Conservation (phyloP, 2,329 filamentous ascomycete genomes). For the Alternaria longipes region DNA sequence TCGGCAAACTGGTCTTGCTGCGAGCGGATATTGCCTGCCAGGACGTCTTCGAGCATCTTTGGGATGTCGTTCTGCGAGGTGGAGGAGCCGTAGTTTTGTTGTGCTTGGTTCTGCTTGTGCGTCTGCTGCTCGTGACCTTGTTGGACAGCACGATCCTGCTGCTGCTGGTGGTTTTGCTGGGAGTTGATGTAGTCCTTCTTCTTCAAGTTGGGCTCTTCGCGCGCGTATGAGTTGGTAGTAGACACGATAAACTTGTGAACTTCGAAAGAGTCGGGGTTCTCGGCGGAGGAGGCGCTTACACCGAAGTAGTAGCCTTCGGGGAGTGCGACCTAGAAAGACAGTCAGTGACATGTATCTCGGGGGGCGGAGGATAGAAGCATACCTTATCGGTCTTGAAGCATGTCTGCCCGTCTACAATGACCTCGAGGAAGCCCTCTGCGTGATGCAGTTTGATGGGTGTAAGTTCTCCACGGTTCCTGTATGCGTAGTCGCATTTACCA, state of each 20-base stretch:
- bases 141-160: conserved; percentile 32
- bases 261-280: conserved; percentile 94
- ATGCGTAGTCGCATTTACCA: conserved; percentile 88
- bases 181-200: conserved; percentile 37
- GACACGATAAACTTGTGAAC: conserved; percentile 85
- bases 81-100: conserved; percentile 34
- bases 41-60: conserved; percentile 54
- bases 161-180: conserved; percentile 38
- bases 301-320: conserved; percentile 86
- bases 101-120: conserved; percentile 30
- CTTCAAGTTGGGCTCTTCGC: conserved; percentile 44
- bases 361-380: conserved; percentile 14
- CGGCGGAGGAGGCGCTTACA: conserved; percentile 85
- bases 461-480: conserved; percentile 88
- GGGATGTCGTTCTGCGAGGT: conserved; percentile 37
- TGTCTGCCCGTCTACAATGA: conserved; percentile 78
- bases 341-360: conserved; percentile 11
- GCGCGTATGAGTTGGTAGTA: conserved; percentile 54
- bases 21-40: conserved; percentile 56
- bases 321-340: conserved; percentile 67
- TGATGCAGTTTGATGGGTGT: conserved; percentile 81
- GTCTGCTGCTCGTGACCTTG: conserved; percentile 42
- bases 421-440: conserved; percentile 71
- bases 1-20: conserved; percentile 76
- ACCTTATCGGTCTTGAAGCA: conserved; percentile 84